Evolutionary conservation across 768 basidiomycete species (phyloP), one percentile per base, ranked within the genome.

Genomic region (Mrakia gelida): DNA sequence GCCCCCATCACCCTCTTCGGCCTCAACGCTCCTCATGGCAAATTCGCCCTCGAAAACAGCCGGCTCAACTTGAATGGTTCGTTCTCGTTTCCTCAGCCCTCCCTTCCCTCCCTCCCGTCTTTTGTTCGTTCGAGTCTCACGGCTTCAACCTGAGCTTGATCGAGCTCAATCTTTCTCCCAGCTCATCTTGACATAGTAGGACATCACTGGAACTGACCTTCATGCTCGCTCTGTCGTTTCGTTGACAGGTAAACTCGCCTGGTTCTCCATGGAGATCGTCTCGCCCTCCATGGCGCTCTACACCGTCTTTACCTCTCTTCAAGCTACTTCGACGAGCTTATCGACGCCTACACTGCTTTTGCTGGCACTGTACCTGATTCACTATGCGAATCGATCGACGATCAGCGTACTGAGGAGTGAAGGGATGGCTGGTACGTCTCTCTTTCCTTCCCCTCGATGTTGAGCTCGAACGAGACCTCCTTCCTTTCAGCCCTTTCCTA

Each of bases 251-350:
- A 73, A 73, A 34, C 38, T 61, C 38, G 72, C 54, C 8, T 73
- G 72, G 72, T 61, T 54, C 16, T 32, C 72, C 8, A 73, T 73
- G 72, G 72, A 73, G 52, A 59, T 73, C 72, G 72, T 73, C 30
- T 59, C 54, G 30, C 72, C 72, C 13, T 23, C 34, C 9, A 26
- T 30, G 21, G 34, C 28, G 11, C 52, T 73, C 23, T 54, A 32
- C 54, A 61, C 49, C 21, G 34, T 73, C 7, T 21, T 15, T 21
- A 52, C 30, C 3, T 18, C 28, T 34, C 49, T 32, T 10, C 34
- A 30, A 34, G 28, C 23, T 16, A 52, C 16, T 21, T 52, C 18
- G 7, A 52, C 52, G 34, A 38, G 52, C 21, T 52, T 61, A 7
- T n/a, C 34, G 16, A 1, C 15, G 4, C 34, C 72, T 21, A 59